Conservation (phyloP, 1,139 yeast species). For the Sugiyamaella paludigena region DNA sequence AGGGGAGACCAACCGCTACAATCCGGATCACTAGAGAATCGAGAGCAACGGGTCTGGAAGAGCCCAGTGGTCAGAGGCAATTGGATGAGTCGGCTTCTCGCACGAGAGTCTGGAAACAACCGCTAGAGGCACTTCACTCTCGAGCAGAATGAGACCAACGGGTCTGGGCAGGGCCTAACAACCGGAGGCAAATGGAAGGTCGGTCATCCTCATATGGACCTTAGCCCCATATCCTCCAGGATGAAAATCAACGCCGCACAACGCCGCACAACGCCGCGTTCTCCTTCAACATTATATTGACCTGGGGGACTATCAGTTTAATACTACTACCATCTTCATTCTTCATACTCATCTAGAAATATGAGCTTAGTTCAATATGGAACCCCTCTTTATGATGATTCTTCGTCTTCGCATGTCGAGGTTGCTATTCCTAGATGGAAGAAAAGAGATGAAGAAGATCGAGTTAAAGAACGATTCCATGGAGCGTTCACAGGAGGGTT, state of each 20-base stretch:
- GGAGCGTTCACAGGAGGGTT: conserved; percentile 40
- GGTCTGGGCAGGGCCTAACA: conserved; percentile 6
- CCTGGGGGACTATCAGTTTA: too few relatives aligned
- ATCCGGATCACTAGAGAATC: background rate
- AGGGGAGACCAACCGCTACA: too few relatives aligned
- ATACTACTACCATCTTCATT: too few relatives aligned
- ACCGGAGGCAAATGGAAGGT: background rate
- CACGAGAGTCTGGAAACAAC: too few relatives aligned
- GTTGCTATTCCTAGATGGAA: conserved; percentile 18
- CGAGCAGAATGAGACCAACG: background rate
- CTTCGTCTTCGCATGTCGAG: conserved; percentile 1
- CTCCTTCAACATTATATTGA: too few relatives aligned
- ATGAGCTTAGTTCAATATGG: conserved; percentile 13
- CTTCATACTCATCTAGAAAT: too few relatives aligned
- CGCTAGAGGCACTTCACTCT: background rate
- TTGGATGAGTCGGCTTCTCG: background rate
- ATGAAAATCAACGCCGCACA: too few relatives aligned
- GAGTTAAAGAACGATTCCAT: conserved; percentile 30
- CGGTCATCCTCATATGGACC: background rate
- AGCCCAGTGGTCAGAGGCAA: conserved; percentile 1
- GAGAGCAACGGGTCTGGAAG: conserved; percentile 3
- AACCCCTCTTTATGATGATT: conserved; percentile 12
- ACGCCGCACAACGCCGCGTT: too few relatives aligned
- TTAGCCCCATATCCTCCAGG: background rate
- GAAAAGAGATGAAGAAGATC: conserved; percentile 16